Conservation (phyloP, 352 stramenopile species). For the Globisporangium middletonii region DNA sequence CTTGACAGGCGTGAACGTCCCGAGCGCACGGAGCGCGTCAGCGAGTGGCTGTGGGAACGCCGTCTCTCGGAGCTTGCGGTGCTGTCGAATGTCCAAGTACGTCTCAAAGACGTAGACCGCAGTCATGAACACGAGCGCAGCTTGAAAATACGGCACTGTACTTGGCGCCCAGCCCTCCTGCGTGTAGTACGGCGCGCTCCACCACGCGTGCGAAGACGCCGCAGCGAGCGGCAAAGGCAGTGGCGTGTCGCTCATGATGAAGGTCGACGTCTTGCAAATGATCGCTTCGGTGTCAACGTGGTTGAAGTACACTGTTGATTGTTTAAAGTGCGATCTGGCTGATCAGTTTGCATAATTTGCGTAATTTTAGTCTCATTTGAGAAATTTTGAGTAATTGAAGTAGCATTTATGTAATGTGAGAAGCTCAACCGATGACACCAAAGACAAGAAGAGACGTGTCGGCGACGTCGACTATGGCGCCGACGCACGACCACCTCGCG, state of each 20-base stretch:
- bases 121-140: slow-evolving; percentile 82
- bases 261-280: too few relatives aligned
- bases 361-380: too few relatives aligned
- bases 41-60: slow-evolving; percentile 49
- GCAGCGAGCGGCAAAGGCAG: too few relatives aligned
- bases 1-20: slow-evolving; percentile 22
- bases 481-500: slow-evolving; percentile 5
- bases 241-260: not conserved
- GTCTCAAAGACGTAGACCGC: slow-evolving; percentile 91
- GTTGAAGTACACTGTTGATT: too few relatives aligned
- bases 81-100: slow-evolving; percentile 91
- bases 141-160: slow-evolving; percentile 63
- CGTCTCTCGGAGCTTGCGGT: slow-evolving; percentile 83
- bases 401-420: too few relatives aligned
- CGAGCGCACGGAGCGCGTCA: slow-evolving; percentile 43
- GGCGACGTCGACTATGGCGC: slow-evolving; percentile 2
- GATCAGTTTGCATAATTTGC: too few relatives aligned
- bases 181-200: slow-evolving; percentile 40
- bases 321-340: too few relatives aligned
- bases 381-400: too few relatives aligned
- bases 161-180: slow-evolving; percentile 47
- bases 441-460: too few relatives aligned
- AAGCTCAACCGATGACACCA: too few relatives aligned
- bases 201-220: slow-evolving; percentile 22
- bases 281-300: too few relatives aligned